Evolutionary conservation across 208 protist species (phyloP).

Genomic region (Porcisia hertigi): DNA sequence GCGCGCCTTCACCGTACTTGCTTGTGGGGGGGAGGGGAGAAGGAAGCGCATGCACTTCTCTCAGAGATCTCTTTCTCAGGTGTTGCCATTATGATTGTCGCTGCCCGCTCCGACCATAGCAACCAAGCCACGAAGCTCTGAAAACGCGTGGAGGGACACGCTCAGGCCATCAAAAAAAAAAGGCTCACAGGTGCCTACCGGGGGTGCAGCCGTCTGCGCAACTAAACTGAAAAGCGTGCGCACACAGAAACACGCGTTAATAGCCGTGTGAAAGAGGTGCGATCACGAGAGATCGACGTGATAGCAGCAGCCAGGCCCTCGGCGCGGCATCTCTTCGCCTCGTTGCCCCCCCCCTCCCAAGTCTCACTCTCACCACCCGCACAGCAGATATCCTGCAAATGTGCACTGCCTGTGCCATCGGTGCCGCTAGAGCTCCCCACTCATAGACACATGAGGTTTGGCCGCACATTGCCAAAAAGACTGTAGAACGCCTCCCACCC

Average conservation of each 20-base stretch:
- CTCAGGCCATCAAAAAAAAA: background rate
- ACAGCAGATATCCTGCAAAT: background rate
- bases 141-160: background rate
- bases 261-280: background rate
- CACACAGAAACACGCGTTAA: slow-evolving; percentile 14
- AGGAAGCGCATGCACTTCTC: too few species aligned
- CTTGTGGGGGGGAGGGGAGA: too few species aligned
- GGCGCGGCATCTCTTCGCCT: background rate
- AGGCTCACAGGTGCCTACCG: background rate
- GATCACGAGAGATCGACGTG: background rate
- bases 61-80: too few species aligned
- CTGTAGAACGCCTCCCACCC: slow-evolving; percentile 68
- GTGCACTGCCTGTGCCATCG: background rate
- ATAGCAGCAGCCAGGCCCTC: background rate
- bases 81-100: too few species aligned
- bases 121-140: background rate
- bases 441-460: slow-evolving; percentile 54
- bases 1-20: too few species aligned
- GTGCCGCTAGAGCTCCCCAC: background rate
- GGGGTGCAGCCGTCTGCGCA: background rate
- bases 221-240: slow-evolving; percentile 11
- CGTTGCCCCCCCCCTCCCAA: too few species aligned
- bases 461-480: slow-evolving; percentile 45
- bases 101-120: too few species aligned
- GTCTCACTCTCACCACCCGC: background rate